phyloP scores from a whole-genome alignment of 805 yeast genomes.

The Saturnispora dispora region DNA sequence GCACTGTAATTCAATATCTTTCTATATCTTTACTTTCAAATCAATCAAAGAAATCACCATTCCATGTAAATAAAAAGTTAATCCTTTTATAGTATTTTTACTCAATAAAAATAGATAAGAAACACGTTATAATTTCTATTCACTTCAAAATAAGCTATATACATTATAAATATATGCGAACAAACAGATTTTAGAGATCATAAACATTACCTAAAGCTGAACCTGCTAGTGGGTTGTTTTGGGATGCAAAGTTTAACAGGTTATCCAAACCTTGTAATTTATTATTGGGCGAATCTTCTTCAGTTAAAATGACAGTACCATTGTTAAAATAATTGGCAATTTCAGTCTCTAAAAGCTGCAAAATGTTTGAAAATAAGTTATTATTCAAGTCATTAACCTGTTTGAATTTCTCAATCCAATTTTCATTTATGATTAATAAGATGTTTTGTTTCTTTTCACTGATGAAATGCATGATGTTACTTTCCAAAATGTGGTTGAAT shows the following conservation, averaged over 20 bases:
- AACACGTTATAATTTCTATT: neutral
- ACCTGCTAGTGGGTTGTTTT: constrained; percentile 24
- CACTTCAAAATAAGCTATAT: neutral
- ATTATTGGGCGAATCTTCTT: constrained; percentile 1
- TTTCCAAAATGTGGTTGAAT: constrained; percentile 25
- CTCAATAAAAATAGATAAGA: neutral
- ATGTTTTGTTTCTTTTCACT: constrained; percentile 27
- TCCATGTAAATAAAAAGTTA: neutral
- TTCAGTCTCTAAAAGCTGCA: constrained; percentile 21
- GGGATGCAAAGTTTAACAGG: constrained; percentile 24
- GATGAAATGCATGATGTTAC: constrained; percentile 21
- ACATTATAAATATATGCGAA: neutral
- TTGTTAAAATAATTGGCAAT: constrained; percentile 20
- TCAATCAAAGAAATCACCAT: neutral
- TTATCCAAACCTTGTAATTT: constrained; percentile 22
- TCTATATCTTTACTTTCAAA: neutral
- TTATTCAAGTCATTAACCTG: constrained; percentile 26
- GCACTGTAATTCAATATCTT: constrained; percentile 9
- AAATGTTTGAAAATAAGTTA: constrained; percentile 21
- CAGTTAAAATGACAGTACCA: constrained; percentile 14
- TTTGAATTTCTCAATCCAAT: constrained; percentile 24
- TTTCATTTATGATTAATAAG: constrained; percentile 24
- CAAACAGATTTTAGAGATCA: neutral
- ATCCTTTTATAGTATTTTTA: neutral
- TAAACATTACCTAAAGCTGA: constrained; percentile 21